Evolutionary conservation across 2,329 filamentous ascomycete genomes (phyloP), one percentile per base, ranked within the genome.

Genomic region (Aspergillus caelatus): DNA sequence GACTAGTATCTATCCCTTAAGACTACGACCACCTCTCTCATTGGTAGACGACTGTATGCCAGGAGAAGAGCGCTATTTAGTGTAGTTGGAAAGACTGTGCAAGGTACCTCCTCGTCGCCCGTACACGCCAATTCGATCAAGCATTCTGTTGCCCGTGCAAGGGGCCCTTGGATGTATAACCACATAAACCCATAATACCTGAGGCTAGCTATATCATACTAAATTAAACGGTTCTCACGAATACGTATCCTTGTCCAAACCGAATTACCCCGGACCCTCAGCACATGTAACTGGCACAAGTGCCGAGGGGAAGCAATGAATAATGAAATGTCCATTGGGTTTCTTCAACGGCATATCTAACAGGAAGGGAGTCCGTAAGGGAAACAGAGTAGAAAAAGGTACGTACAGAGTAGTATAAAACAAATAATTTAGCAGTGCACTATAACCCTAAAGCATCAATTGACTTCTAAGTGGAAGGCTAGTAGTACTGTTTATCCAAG

Each of bases 21-120:
- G 19, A 32, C 9, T n/a, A 52, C 28, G 16, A n/a, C 43, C 26
- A 30, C 19, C 58, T 21, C 50, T 43, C 52, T 57, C 19, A 64
- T 64, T 61, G 62, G 58, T 28, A 60, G 46, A 30, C 8, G 46
- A 30, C 43, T 23, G 30, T 53, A 58, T 58, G 39, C 39, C 56
- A 52, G 54, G 55, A 46, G 28, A 53, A 41, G 62, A 58, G 54
- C 55, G 58, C 30, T 54, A 36, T 36, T 62, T 60, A 58, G 26
- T 52, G 28, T 12, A 19, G 19, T 55, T 41, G 52, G n/a, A 23
- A 55, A 55, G 32, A 52, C 12, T 19, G 21, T 26, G 32, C 23
- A 55, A 55, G 52, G n/a, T 39, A 34, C 28, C 10, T 21, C 28
- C 28, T 52, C 7, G n/a, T 39, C 16, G 52, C 30, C 32, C 8